These are phyloP conservation scores for Ascochyta koolunga DNA, from an alignment of 2,329 filamentous ascomycete genomes.

Conservation along the genomic window DNA sequence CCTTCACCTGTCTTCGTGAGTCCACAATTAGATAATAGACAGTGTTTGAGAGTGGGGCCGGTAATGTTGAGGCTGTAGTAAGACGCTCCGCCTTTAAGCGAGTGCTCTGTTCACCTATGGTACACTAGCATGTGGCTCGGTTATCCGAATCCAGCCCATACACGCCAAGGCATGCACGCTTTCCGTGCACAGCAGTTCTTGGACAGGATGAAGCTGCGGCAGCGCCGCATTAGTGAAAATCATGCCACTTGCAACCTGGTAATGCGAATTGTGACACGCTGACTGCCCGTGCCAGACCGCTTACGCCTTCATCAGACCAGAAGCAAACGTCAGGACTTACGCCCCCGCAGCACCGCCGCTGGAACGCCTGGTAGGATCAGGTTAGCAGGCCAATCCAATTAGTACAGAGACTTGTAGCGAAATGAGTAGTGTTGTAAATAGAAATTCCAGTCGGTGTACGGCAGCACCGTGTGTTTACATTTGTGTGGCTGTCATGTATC, in stretches of 20 bases:
- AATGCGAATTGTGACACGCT: constrained; percentile 21
- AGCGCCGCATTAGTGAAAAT: constrained; percentile 3
- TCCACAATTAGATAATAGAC: constrained; percentile 29
- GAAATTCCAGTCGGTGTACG: constrained; percentile 22
- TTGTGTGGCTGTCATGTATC: constrained; percentile 22
- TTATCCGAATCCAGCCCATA: constrained; percentile 17
- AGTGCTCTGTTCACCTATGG: constrained; percentile 14
- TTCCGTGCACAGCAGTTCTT: constrained; percentile 6
- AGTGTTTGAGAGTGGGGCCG: constrained; percentile 12
- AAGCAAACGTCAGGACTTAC: constrained; percentile 12
- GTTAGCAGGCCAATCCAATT: constrained; percentile 14
- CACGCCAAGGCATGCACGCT: constrained; percentile 21
- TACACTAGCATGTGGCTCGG: constrained; percentile 15
- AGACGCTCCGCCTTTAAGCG: constrained; percentile 16
- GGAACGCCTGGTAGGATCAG: constrained; percentile 1
- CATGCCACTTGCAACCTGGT: not conserved
- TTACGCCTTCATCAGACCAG: constrained; percentile 4
- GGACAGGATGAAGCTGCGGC: constrained; percentile 3
- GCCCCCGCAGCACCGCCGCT: constrained; percentile 19
- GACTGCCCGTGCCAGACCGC: constrained; percentile 19
- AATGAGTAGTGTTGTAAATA: constrained; percentile 25
- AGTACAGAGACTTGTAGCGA: constrained; percentile 22
- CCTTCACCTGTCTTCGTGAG: constrained; percentile 10
- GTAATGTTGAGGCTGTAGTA: constrained; percentile 19
- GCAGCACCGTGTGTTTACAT: constrained; percentile 16